phyloP scores from a whole-genome alignment of 768 basidiomycete genomes.

The Megacollybia marginata region DNA sequence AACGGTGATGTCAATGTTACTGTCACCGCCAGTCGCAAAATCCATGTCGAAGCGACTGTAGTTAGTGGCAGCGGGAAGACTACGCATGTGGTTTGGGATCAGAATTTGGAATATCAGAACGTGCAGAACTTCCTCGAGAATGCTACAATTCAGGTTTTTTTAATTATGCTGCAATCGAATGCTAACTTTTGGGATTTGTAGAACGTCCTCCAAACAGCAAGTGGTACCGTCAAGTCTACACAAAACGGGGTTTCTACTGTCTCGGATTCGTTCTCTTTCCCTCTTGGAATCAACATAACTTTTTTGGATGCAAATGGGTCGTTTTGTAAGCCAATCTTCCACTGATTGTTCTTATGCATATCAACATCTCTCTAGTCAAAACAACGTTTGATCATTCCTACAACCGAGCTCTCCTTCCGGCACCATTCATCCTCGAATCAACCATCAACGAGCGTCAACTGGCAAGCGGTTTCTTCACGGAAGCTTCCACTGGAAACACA shows the following conservation, averaged over 20 bases:
- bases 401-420: constrained; percentile 46
- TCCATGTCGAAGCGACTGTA: constrained; percentile 58
- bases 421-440: constrained; percentile 51
- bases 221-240: constrained; percentile 27
- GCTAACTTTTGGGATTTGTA: constrained; percentile 7
- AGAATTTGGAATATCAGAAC: constrained; percentile 54
- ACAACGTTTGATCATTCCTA: constrained; percentile 64
- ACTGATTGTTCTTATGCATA: background rate
- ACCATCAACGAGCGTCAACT: constrained; percentile 53
- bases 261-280: constrained; percentile 36
- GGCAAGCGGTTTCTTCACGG: constrained; percentile 50
- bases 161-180: background rate
- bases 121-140: constrained; percentile 52
- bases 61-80: constrained; percentile 50
- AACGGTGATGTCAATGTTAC: constrained; percentile 54
- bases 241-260: constrained; percentile 34
- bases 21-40: constrained; percentile 47
- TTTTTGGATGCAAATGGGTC: constrained; percentile 23
- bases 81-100: constrained; percentile 53
- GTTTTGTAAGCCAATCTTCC: constrained; percentile 24
- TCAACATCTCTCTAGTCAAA: constrained; percentile 31
- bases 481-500: constrained; percentile 36
- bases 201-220: constrained; percentile 34
- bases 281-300: constrained; percentile 37
- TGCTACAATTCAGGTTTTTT: constrained; percentile 28